These are phyloP conservation scores for Magnolia sinica DNA, from an alignment of 164 flowering plant genomes.

Conservation along the genomic window DNA sequence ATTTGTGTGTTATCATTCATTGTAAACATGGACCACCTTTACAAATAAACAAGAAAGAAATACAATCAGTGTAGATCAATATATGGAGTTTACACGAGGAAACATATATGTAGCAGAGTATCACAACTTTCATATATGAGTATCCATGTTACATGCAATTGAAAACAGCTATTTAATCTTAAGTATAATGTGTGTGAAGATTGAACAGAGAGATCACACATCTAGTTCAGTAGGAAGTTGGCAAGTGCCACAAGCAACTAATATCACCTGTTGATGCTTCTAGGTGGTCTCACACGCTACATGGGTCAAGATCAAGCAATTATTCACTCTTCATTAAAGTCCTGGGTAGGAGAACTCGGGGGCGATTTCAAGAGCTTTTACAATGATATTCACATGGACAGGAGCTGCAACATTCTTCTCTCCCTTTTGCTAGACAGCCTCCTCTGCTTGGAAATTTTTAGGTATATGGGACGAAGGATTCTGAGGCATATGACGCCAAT, in stretches of 20 bases:
- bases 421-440: conserved; percentile 44
- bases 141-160: neutral
- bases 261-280: neutral
- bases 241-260: neutral
- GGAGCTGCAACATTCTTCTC: conserved; percentile 42
- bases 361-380: conserved; percentile 3
- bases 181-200: neutral
- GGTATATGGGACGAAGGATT: conserved; percentile 37
- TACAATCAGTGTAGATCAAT: conserved; percentile 2
- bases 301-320: conserved; percentile 3
- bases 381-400: conserved; percentile 42
- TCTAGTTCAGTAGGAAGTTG: neutral
- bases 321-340: neutral
- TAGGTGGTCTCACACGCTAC: conserved; percentile 1
- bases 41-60: conserved; percentile 3
- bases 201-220: conserved; percentile 5
- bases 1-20: conserved; percentile 11
- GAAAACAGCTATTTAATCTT: neutral
- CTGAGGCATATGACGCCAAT: conserved; percentile 30
- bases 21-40: conserved; percentile 10
- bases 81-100: conserved; percentile 11
- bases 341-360: neutral
- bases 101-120: neutral
- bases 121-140: conserved; percentile 10
- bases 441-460: conserved; percentile 39